Evolutionary conservation across 2,329 filamentous ascomycete genomes (phyloP).

Genomic region (Talaromyces pinophilus): DNA sequence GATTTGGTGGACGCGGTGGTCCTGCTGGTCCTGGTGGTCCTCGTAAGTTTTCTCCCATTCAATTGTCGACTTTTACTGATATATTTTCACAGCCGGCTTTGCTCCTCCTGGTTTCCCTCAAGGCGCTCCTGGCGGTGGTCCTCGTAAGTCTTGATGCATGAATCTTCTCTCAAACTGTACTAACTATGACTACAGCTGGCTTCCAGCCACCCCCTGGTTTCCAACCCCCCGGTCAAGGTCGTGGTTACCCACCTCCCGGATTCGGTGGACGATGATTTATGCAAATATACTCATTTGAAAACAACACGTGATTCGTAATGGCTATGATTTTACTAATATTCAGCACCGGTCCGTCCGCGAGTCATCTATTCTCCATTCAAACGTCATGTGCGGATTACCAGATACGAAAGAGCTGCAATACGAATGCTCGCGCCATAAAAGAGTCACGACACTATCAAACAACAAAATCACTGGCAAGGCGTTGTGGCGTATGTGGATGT

Average conservation of each 20-base stretch:
- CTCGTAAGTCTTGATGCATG: slow-evolving; percentile 44
- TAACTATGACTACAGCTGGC: slow-evolving; percentile 45
- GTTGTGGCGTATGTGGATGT: slow-evolving; percentile 46
- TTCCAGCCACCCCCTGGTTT: slow-evolving; percentile 70
- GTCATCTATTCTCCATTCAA: not conserved
- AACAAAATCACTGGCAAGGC: slow-evolving; percentile 40
- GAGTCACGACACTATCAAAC: slow-evolving; percentile 20
- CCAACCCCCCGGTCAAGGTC: slow-evolving; percentile 63
- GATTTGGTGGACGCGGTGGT: slow-evolving; percentile 55
- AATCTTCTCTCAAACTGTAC: not conserved
- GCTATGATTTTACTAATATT: not conserved
- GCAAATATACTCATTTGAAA: slow-evolving; percentile 15
- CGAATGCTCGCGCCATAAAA: not conserved
- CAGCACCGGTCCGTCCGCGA: not conserved
- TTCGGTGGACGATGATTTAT: slow-evolving; percentile 46
- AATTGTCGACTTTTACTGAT: slow-evolving; percentile 14
- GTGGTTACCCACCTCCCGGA: slow-evolving; percentile 55
- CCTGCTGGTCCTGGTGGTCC: slow-evolving; percentile 54
- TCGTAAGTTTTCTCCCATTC: slow-evolving; percentile 47
- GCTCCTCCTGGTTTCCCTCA: slow-evolving; percentile 51
- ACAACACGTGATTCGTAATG: slow-evolving; percentile 6
- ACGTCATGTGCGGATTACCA: not conserved
- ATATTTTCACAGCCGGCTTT: slow-evolving; percentile 45
- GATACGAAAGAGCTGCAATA: not conserved
- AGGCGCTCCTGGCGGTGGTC: slow-evolving; percentile 40